Conservation (phyloP, 2,329 filamentous ascomycete species). For the Aspergillus texensis region DNA sequence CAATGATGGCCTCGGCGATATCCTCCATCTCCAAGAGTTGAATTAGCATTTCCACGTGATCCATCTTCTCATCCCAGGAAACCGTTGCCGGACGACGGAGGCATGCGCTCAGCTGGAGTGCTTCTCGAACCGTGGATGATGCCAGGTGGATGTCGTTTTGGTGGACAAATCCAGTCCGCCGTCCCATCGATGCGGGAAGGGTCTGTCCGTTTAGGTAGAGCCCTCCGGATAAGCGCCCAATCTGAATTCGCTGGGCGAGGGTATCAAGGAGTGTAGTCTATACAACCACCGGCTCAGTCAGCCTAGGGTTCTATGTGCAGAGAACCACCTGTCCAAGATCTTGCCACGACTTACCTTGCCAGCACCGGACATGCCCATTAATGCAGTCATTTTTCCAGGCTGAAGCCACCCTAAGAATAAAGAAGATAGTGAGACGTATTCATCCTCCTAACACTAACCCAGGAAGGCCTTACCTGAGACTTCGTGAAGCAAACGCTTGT, state of each 20-base stretch:
- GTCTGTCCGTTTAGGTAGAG: constrained; percentile 1
- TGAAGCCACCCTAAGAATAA: constrained; percentile 9
- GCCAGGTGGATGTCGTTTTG: constrained; percentile 65
- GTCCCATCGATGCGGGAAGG: constrained; percentile 51
- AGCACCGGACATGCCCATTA: constrained; percentile 59
- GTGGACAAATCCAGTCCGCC: constrained; percentile 56
- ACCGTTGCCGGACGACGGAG: constrained; percentile 60
- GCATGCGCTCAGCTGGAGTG: constrained; percentile 63
- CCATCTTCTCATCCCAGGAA: constrained; percentile 60
- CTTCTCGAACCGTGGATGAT: constrained; percentile 63
- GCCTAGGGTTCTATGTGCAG: background rate
- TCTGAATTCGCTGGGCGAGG: constrained; percentile 7
- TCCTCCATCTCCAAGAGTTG: constrained; percentile 65
- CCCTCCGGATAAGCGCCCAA: constrained; percentile 1
- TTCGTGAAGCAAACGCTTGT: background rate
- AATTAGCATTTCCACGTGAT: constrained; percentile 65
- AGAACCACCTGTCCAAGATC: background rate
- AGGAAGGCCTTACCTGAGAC: background rate
- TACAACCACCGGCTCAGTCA: background rate
- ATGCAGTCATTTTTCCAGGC: constrained; percentile 47
- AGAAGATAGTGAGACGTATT: constrained; percentile 7
- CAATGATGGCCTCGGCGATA: constrained; percentile 65
- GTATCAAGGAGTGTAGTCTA: constrained; percentile 13
- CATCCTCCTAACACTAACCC: background rate
- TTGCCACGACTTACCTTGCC: constrained; percentile 57